phyloP scores from a whole-genome alignment of 2,329 filamentous ascomycete genomes.

The Stemphylium vesicarium region DNA sequence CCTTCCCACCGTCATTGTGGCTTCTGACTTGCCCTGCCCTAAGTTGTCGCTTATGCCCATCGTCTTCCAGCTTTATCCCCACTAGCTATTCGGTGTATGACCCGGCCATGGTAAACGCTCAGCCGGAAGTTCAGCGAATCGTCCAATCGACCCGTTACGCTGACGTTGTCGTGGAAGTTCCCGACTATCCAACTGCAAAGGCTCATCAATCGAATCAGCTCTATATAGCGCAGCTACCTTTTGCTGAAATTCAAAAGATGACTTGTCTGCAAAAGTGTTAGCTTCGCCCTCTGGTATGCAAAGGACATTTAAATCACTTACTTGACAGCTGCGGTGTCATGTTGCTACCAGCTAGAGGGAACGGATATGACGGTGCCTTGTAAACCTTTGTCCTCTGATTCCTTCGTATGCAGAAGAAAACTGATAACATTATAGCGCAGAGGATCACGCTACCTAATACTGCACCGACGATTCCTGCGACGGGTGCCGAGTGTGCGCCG shows the following conservation, averaged over 20 bases:
- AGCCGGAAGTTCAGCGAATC: slow-evolving; percentile 14
- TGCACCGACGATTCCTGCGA: slow-evolving; percentile 33
- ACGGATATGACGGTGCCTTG: slow-evolving; percentile 30
- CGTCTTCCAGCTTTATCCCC: neutral
- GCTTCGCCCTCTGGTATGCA: neutral
- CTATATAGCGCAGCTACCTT: slow-evolving; percentile 1
- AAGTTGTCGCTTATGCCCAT: neutral
- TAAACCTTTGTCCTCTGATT: slow-evolving; percentile 25
- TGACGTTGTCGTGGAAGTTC: slow-evolving; percentile 3
- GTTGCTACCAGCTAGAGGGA: slow-evolving; percentile 29
- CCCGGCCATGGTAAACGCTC: slow-evolving; percentile 13
- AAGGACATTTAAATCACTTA: neutral
- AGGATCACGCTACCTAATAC: slow-evolving; percentile 28
- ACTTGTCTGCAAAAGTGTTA: neutral
- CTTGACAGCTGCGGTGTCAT: slow-evolving; percentile 27
- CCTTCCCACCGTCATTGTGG: neutral
- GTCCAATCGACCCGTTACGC: neutral
- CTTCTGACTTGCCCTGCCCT: neutral
- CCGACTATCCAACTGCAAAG: slow-evolving; percentile 13
- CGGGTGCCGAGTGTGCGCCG: neutral
- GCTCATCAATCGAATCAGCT: slow-evolving; percentile 14
- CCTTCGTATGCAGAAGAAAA: slow-evolving; percentile 21
- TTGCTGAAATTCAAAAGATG: neutral
- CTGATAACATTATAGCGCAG: slow-evolving; percentile 7
- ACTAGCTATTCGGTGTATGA: neutral